Percentiles rank a stretch among this genome's conserved stretches.
phyloP scores from a whole-genome alignment of 73 alveolate species.

The Uronychia setigera region DNA sequence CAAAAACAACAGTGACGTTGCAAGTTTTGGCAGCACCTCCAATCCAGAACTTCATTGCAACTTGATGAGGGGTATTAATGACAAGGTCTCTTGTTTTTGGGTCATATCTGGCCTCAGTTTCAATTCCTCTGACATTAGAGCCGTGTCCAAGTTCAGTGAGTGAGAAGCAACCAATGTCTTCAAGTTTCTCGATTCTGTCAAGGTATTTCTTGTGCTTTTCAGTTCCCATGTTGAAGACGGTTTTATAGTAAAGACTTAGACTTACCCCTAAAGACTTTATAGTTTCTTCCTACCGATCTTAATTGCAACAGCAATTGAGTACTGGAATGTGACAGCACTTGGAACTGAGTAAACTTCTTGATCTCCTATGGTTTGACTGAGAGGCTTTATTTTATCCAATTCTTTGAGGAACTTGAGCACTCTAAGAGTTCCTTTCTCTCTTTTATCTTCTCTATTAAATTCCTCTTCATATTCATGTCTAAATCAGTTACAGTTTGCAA shows the following conservation, averaged over 20 bases:
- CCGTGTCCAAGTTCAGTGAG: conserved; percentile 35
- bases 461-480: no score
- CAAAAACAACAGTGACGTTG: conserved; percentile 9
- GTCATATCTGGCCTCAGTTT: conserved; percentile 22
- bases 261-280: not conserved
- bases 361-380: no score
- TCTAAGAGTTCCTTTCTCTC: no score
- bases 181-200: not conserved
- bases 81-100: conserved; percentile 5
- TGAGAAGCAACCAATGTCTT: conserved; percentile 23
- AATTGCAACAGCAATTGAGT: no score
- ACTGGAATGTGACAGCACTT: no score
- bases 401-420: no score
- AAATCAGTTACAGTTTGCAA: no score
- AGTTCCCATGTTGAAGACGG: conserved; percentile 17
- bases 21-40: conserved; percentile 5
- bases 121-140: conserved; percentile 23
- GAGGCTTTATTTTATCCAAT: no score
- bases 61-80: conserved; percentile 19
- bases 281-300: no score
- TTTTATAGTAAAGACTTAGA: conserved; percentile 10
- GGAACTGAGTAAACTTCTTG: no score
- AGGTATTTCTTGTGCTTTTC: conserved; percentile 14
- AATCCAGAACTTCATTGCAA: conserved; percentile 12
- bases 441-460: no score